These are phyloP conservation scores for Penicillium riverlandense DNA, from an alignment of 495 filamentous ascomycete species.

Conservation along the genomic window DNA sequence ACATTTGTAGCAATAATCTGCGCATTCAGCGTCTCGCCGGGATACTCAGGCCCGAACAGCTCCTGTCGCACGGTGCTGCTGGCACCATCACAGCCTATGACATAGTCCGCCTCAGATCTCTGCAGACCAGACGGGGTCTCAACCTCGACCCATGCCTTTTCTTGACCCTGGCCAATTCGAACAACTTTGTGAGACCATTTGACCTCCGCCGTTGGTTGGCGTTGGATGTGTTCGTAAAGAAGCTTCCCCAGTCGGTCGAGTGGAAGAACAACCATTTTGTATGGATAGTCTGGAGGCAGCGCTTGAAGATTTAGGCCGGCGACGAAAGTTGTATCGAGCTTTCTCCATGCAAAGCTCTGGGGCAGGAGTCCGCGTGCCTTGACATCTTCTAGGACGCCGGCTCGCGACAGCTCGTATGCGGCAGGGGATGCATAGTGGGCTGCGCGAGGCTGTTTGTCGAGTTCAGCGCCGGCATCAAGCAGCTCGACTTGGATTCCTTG, in stretches of 20 bases:
- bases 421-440: slow-evolving; percentile 45
- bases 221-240: slow-evolving; percentile 39
- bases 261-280: slow-evolving; percentile 41
- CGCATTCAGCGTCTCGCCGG: slow-evolving; percentile 50
- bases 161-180: slow-evolving; percentile 41
- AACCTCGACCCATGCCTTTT: slow-evolving; percentile 43
- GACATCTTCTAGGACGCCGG: slow-evolving; percentile 50
- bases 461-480: slow-evolving; percentile 39
- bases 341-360: slow-evolving; percentile 45
- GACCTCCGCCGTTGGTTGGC: slow-evolving; percentile 32
- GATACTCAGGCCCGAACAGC: slow-evolving; percentile 51
- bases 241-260: slow-evolving; percentile 39
- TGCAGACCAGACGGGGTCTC: slow-evolving; percentile 34
- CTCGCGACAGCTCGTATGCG: slow-evolving; percentile 46
- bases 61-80: slow-evolving; percentile 45
- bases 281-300: slow-evolving; percentile 25
- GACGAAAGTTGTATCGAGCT: slow-evolving; percentile 33
- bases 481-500: slow-evolving; percentile 45
- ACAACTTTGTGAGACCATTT: slow-evolving; percentile 43
- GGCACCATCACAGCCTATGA: slow-evolving; percentile 54
- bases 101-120: slow-evolving; percentile 45
- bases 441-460: slow-evolving; percentile 50
- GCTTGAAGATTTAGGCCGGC: slow-evolving; percentile 20
- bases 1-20: slow-evolving; percentile 61
- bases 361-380: slow-evolving; percentile 39